These are phyloP conservation scores for Erucastrum elatum DNA, from an alignment of 345 rosid species.

Conservation along the genomic window DNA sequence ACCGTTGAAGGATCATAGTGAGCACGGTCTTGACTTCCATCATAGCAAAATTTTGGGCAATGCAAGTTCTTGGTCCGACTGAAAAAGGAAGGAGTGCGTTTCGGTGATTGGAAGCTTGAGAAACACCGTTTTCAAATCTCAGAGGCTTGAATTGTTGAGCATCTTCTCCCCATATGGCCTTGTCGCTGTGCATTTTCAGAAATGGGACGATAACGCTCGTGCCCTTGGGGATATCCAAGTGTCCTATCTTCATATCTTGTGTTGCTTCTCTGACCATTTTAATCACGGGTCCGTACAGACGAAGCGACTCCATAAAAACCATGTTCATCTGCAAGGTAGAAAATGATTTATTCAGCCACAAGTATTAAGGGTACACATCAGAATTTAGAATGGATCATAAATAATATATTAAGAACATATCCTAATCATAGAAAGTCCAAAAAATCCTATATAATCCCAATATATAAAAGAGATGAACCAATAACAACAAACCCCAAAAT, in stretches of 20 bases:
- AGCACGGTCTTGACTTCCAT: slow-evolving; percentile 3
- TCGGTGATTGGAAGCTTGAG: slow-evolving; percentile 3
- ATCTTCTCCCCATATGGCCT: slow-evolving; percentile 21
- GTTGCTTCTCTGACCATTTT: slow-evolving; percentile 13
- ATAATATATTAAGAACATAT: background rate
- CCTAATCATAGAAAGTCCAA: background rate
- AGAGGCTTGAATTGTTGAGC: background rate
- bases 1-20: slow-evolving; percentile 18
- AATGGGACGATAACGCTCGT: background rate
- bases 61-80: slow-evolving; percentile 9
- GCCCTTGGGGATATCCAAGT: slow-evolving; percentile 8
- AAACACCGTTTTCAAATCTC: slow-evolving; percentile 13
- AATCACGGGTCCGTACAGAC: slow-evolving; percentile 4
- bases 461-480: background rate
- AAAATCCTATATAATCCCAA: no score
- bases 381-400: background rate
- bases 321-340: slow-evolving; percentile 8
- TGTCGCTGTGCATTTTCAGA: background rate
- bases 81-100: slow-evolving; percentile 9
- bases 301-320: slow-evolving; percentile 12
- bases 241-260: slow-evolving; percentile 8
- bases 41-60: slow-evolving; percentile 12
- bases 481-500: no score
- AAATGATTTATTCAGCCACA: background rate
- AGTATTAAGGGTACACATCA: background rate